Conservation (phyloP, 208 protist genomes). For the Endotrypanum monterogeii region DNA sequence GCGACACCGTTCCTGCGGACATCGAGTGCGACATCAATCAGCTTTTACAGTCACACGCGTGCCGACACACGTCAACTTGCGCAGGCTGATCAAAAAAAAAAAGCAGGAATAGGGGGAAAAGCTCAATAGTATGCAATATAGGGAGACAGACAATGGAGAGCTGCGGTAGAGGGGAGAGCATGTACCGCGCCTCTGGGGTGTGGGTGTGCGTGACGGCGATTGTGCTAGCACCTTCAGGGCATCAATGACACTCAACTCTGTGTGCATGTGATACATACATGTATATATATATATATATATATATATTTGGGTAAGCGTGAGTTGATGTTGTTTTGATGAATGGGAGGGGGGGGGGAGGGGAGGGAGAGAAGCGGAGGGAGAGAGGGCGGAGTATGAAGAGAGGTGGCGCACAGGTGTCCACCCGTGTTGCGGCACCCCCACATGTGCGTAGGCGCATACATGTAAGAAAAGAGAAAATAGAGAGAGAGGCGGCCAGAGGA, state of each 20-base stretch:
- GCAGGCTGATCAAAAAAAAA: neutral
- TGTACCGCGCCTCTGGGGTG: neutral
- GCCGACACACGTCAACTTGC: neutral
- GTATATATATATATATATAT: constrained; percentile 1
- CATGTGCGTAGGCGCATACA: neutral
- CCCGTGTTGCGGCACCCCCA: neutral
- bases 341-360: neutral
- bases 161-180: neutral
- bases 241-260: neutral
- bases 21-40: neutral
- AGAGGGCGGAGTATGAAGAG: neutral
- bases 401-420: neutral
- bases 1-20: neutral
- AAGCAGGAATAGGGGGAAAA: neutral
- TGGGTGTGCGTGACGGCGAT: neutral
- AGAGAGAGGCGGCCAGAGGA: too few species aligned
- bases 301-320: neutral
- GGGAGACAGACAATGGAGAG: too few species aligned
- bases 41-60: neutral
- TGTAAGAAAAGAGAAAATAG: neutral
- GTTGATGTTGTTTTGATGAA: neutral
- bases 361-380: neutral
- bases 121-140: neutral
- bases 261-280: neutral
- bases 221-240: neutral